Base-by-base conservation (phyloP, 768 basidiomycete genomes). In the Suillus lakei region DNA sequence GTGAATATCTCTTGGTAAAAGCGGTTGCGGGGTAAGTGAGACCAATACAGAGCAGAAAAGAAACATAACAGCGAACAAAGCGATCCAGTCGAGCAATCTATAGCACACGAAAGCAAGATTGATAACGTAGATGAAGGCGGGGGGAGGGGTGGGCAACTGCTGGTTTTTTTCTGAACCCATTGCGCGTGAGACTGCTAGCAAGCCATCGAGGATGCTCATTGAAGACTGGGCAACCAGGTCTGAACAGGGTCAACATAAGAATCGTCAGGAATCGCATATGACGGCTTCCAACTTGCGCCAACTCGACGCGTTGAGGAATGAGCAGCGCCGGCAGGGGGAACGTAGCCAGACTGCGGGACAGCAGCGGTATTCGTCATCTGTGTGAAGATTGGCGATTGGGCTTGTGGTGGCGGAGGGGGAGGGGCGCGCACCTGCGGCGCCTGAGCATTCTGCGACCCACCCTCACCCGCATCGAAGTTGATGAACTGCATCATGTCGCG, bases 311-410 rank as follows among this genome's bases (percentile, higher is more conserved):
- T 82, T 10, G 83, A 80, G 1, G 83, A 81, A 63, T 83, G 69
- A 4, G 76, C 71, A 26, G 88, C 88, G 58, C 86, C 88, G 15
- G 86, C 66, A 16, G 88, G 87, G 6, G 88, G 88, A 0, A 79
- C 73, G 67, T 89, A 89, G 8, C 64, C 66, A 26, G 61, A 28
- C 23, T 67, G 50, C 9, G 67, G 63, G 7, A 66, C 51, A 23
- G 54, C 56, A 10, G 70, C 41, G 3, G 70, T 51, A 43, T 73
- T 71, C 7, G 73, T 71, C 74, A 73, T 71, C 69, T 69, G 78
- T 58, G 67, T 70, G 62, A 74, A 74, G 54, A 72, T 72, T 28
- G 72, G 64, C 61, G 68, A 60, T 16, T 66, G 48, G 16, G 26
- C 8, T 48, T 48, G 66, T 26, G 66, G 72, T 60, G 67, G 63